A percentile compares a stretch with the other conserved stretches of the same genome.
Evolutionary conservation across 805 yeast genomes (phyloP).

Genomic region (Saccharomycopsis schoenii): DNA sequence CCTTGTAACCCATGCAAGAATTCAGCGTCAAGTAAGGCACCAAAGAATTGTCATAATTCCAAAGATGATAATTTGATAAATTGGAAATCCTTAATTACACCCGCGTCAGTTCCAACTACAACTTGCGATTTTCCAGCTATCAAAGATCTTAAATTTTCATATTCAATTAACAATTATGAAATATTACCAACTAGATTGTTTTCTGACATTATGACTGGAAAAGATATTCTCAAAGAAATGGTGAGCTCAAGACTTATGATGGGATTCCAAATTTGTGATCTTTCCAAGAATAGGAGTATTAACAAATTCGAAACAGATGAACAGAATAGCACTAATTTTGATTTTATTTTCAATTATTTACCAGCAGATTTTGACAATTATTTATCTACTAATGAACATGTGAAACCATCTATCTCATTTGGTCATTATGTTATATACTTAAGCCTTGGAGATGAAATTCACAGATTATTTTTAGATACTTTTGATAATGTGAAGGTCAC

Average conservation of each 20-base stretch:
- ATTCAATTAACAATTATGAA: constrained; percentile 9
- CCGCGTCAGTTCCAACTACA: constrained; percentile 83
- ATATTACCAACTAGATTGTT: constrained; percentile 13
- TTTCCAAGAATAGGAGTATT: constrained; percentile 40
- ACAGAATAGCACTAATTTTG: constrained; percentile 43
- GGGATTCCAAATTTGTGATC: constrained; percentile 87
- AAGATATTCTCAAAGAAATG: constrained; percentile 75
- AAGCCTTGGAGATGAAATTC: constrained; percentile 75
- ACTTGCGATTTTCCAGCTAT: constrained; percentile 68
- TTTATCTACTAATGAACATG: constrained; percentile 20
- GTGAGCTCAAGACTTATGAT: constrained; percentile 68
- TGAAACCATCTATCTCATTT: constrained; percentile 21
- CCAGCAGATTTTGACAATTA: constrained; percentile 31
- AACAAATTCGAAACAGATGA: constrained; percentile 52
- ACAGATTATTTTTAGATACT: constrained; percentile 65
- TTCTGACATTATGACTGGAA: constrained; percentile 38
- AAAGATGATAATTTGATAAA: constrained; percentile 44
- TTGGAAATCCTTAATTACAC: constrained; percentile 90
- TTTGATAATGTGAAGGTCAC: constrained; percentile 72
- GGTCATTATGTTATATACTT: constrained; percentile 45
- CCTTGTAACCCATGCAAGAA: background rate
- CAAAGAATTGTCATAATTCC: background rate
- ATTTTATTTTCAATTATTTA: constrained; percentile 46
- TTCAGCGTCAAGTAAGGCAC: background rate
- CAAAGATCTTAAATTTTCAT: constrained; percentile 38